phyloP scores from a whole-genome alignment of 2,329 filamentous ascomycete genomes.

The Lomentospora prolificans region DNA sequence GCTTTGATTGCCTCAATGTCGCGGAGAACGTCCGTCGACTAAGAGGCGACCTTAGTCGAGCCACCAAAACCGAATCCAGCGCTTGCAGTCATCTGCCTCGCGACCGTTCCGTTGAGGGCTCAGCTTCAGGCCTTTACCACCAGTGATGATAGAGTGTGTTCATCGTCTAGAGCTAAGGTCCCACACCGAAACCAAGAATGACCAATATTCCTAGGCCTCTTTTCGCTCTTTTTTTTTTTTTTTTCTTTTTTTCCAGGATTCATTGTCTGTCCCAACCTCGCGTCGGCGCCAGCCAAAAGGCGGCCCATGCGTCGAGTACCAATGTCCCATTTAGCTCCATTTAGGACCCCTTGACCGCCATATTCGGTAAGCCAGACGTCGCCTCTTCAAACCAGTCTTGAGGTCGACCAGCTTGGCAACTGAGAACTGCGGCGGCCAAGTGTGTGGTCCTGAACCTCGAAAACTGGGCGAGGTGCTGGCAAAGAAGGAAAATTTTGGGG shows the following conservation, averaged over 20 bases:
- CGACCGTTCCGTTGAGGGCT: too few relatives aligned
- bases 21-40: too few relatives aligned
- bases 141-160: background rate
- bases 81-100: too few relatives aligned
- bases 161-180: background rate
- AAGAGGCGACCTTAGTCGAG: too few relatives aligned
- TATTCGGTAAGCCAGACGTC: background rate
- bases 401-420: background rate
- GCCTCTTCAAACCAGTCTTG: background rate
- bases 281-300: background rate
- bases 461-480: too few relatives aligned
- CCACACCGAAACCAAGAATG: background rate
- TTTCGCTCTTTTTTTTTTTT: background rate
- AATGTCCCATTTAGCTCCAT: background rate
- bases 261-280: background rate
- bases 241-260: too few relatives aligned
- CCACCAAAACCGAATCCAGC: too few relatives aligned
- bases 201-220: background rate
- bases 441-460: too few relatives aligned
- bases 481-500: too few relatives aligned
- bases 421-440: constrained; percentile 1
- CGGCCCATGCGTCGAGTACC: background rate
- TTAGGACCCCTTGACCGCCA: background rate
- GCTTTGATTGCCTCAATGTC: too few relatives aligned
- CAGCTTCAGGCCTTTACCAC: too few relatives aligned